phyloP scores from a whole-genome alignment of 2,329 filamentous ascomycete genomes.

The Ceratocystis ficicola region DNA sequence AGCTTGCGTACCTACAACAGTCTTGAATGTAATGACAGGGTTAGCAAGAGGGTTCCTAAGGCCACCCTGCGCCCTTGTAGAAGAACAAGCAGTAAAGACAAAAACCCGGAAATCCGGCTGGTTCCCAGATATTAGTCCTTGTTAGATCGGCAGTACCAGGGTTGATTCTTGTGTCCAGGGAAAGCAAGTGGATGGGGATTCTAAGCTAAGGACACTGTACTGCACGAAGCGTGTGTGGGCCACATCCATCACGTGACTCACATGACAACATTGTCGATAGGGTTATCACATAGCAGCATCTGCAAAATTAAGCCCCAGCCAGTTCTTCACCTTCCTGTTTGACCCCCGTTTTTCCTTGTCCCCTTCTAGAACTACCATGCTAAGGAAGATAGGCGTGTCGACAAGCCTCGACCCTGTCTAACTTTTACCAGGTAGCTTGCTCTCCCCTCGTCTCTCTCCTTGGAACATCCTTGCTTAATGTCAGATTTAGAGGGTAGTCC shows the following conservation, averaged over 20 bases:
- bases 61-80: background rate
- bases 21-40: no score
- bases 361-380: no score
- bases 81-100: background rate
- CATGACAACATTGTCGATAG: background rate
- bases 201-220: no score
- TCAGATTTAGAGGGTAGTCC: no score
- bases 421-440: no score
- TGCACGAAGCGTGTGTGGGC: background rate
- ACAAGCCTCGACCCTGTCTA: no score
- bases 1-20: no score
- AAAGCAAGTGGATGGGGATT: background rate
- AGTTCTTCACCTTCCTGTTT: background rate
- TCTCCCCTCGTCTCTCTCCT: no score
- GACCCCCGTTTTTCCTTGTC: no score
- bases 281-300: background rate
- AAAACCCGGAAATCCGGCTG: background rate
- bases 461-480: no score
- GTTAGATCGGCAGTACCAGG: background rate
- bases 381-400: no score
- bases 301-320: background rate
- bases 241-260: background rate
- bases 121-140: background rate
- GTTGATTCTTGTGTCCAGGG: slow-evolving; percentile 1
- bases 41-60: background rate